Evolutionary conservation across 2,329 filamentous ascomycete species (phyloP).

Genomic region (Aureobasidium sp.): DNA sequence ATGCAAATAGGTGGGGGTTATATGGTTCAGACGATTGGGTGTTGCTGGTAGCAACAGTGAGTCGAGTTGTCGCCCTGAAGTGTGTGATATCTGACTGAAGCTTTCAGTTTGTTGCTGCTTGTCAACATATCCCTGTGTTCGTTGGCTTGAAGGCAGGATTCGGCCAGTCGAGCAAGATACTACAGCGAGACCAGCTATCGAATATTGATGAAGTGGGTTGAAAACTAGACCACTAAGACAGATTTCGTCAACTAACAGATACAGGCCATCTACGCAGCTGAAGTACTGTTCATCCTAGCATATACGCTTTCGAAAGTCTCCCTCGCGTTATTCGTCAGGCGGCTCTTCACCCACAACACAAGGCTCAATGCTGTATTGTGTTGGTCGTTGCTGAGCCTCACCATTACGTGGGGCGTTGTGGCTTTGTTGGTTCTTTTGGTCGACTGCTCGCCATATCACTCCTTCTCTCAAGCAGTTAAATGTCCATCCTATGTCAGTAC

Average conservation of each 20-base stretch:
- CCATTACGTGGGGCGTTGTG: neutral
- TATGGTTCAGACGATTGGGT: constrained; percentile 13
- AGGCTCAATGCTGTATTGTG: neutral
- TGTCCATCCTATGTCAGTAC: constrained; percentile 5
- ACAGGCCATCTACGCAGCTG: neutral
- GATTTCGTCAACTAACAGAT: neutral
- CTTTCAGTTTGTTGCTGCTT: neutral
- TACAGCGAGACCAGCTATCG: neutral
- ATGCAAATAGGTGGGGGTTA: neutral
- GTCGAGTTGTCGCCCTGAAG: neutral
- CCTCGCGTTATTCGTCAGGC: constrained; percentile 14
- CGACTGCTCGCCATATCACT: neutral
- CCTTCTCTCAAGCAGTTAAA: neutral
- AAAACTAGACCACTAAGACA: neutral
- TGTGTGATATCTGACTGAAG: neutral
- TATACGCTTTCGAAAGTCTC: constrained; percentile 13
- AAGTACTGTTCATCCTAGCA: constrained; percentile 2
- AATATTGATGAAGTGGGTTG: neutral
- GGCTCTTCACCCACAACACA: constrained; percentile 12
- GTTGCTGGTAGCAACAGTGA: constrained; percentile 8
- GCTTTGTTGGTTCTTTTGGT: neutral
- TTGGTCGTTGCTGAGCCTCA: neutral
- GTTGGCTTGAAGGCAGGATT: constrained; percentile 4
- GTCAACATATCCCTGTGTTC: constrained; percentile 11
- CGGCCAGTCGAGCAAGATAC: neutral